Base-by-base conservation (phyloP, 805 yeast species). In the Saccharomycopsis fermentans region DNA sequence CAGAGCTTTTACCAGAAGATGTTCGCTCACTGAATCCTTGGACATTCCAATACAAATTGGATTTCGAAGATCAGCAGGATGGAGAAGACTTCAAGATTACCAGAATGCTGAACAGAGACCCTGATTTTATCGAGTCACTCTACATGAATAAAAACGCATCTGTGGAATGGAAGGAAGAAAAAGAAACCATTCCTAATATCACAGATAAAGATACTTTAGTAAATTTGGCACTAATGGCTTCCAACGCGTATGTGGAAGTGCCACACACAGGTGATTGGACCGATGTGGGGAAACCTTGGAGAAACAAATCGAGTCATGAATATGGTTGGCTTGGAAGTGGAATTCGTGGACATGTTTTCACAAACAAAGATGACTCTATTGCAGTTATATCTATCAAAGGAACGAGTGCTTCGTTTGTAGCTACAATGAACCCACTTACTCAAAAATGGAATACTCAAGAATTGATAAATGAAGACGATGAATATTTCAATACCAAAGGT, bases 281-380 rank as follows among this genome's bases (percentile, higher is more conserved):
- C 58, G 94, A 92, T 65, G 81, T 88, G 12, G 80, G 82, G 0
- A 71, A 69, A 0, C 83, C 84, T 0, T 88, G 84, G 75, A 75
- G 80, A 6, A 62, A 62, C 50, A 32, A 43, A 26, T 51, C 57
- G 2, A 81, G 84, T 17, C n/a, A 43, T 21, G 50, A 43, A 43
- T 85, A 85, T 69, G 98, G 98, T 2, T 94, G 98, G 99, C 79
- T 82, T 62, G 83, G 76, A 9, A 82, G 81, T 61, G 97, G 97
- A 0, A 71, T 94, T 1, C 76, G 99, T 51, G 99, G 99, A 2
- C 97, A 94, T 68, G 82, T 94, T 0, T 94, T 94, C 71, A 83
- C 82, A 8, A 78, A 81, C 55, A 82, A 80, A 60, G 78, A 77
- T 54, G 77, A 83, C 1, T 68, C 77, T 9, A 72, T 79, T 0